Evolutionary conservation across 176 grass and related monocot species (phyloP).

Genomic region (Rhynchospora breviuscula): DNA sequence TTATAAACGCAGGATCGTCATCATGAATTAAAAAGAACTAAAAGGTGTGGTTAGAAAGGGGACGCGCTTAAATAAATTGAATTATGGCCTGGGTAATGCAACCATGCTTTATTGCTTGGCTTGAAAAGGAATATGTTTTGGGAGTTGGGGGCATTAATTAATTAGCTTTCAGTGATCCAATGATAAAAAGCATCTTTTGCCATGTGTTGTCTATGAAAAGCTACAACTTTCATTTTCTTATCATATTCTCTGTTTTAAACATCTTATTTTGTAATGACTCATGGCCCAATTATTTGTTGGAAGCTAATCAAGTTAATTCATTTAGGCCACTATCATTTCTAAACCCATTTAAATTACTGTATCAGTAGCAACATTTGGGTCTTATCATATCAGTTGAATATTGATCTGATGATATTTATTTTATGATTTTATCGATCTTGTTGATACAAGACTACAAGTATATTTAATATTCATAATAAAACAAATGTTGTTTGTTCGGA

Average conservation of each 20-base stretch:
- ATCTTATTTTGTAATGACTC: not conserved
- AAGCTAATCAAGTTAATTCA: not conserved
- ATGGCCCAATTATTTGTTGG: not conserved
- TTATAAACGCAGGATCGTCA: not conserved
- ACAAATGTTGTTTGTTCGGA: too few species aligned
- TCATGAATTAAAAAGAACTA: not conserved
- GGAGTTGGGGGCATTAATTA: not conserved
- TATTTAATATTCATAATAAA: too few species aligned
- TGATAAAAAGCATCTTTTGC: not conserved
- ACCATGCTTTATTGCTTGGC: not conserved
- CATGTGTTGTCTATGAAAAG: not conserved
- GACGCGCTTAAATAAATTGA: not conserved
- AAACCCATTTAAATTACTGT: not conserved
- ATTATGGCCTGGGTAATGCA: not conserved
- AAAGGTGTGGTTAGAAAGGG: constrained; percentile 3
- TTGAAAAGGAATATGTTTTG: not conserved
- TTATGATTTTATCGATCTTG: too few species aligned
- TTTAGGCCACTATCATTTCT: not conserved
- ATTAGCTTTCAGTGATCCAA: not conserved
- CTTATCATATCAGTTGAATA: too few species aligned
- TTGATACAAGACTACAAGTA: too few species aligned
- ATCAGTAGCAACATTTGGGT: too few species aligned
- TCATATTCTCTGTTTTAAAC: not conserved
- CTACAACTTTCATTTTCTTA: not conserved
- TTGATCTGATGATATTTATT: too few species aligned